Conservation (phyloP, 1,284 basidiomycete species). For the Trametes hirsuta region DNA sequence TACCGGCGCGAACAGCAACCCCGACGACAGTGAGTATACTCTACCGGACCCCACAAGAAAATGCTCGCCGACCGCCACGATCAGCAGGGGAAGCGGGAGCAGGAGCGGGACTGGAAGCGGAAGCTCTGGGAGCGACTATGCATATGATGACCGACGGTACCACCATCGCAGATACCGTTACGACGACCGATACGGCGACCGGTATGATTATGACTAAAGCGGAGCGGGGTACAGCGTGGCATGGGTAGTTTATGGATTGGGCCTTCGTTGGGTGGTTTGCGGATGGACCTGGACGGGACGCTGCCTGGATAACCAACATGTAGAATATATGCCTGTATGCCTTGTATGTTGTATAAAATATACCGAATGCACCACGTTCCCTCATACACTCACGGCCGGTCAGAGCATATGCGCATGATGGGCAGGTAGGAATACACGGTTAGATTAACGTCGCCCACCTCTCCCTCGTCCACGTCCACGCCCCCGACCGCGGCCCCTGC, state of each 20-base stretch:
- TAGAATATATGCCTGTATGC: slow-evolving; percentile 11
- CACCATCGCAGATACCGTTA: slow-evolving; percentile 9
- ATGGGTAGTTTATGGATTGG: not conserved
- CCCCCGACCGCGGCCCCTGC: slow-evolving; percentile 1
- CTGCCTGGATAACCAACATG: not conserved
- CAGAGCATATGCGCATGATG: not conserved
- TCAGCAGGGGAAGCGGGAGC: slow-evolving; percentile 14
- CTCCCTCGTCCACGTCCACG: slow-evolving; percentile 14
- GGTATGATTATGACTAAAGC: not conserved
- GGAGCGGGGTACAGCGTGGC: not conserved
- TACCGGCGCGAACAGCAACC: too few relatives aligned
- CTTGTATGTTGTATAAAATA: not conserved
- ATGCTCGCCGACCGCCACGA: slow-evolving; percentile 1
- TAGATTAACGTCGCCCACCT: slow-evolving; percentile 22
- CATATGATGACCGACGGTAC: slow-evolving; percentile 4
- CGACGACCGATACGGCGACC: slow-evolving; percentile 7
- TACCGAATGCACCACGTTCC: not conserved
- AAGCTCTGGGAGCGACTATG: slow-evolving; percentile 8
- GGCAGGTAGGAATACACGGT: not conserved
- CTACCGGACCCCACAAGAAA: not conserved
- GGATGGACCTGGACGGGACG: not conserved
- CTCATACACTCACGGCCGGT: not conserved
- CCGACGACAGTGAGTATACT: slow-evolving; percentile 12
- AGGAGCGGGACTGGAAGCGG: slow-evolving; percentile 9
- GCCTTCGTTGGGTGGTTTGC: not conserved